phyloP scores from a whole-genome alignment of 768 basidiomycete genomes.

The Leccinum fibrillosum region DNA sequence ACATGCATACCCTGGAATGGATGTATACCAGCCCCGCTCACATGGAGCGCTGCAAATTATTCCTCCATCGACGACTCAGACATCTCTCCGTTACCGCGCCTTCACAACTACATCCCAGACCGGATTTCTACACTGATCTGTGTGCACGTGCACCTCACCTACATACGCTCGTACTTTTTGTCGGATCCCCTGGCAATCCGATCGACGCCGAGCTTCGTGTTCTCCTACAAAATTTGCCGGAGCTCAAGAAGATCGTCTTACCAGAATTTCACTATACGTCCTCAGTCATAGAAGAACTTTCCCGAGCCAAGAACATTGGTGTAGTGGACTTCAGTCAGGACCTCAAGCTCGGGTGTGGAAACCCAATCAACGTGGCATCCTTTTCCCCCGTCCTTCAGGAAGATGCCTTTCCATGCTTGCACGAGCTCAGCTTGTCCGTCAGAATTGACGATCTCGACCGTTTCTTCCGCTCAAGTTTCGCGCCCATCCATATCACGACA shows the following conservation, averaged over 20 bases:
- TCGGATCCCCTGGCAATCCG: slow-evolving; percentile 35
- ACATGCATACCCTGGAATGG: slow-evolving; percentile 53
- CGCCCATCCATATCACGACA: slow-evolving; percentile 47
- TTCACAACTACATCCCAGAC: slow-evolving; percentile 10
- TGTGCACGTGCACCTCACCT: slow-evolving; percentile 51
- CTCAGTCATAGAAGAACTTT: slow-evolving; percentile 43
- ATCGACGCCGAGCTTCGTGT: slow-evolving; percentile 41
- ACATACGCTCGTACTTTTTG: slow-evolving; percentile 44
- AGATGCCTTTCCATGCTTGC: slow-evolving; percentile 52
- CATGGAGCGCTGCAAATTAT: slow-evolving; percentile 44
- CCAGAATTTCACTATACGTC: slow-evolving; percentile 53
- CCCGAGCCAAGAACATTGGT: slow-evolving; percentile 40
- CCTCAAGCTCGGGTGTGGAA: slow-evolving; percentile 46
- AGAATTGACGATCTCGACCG: slow-evolving; percentile 41
- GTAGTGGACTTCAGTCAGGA: slow-evolving; percentile 53
- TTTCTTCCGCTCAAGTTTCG: slow-evolving; percentile 43
- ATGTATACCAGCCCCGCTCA: slow-evolving; percentile 19
- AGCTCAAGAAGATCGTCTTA: slow-evolving; percentile 46
- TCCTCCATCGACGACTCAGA: slow-evolving; percentile 56
- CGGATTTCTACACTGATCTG: slow-evolving; percentile 36
- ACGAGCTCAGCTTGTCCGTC: slow-evolving; percentile 49
- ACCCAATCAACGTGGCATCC: slow-evolving; percentile 38
- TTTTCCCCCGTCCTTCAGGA: slow-evolving; percentile 44
- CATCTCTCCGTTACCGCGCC: slow-evolving; percentile 33
- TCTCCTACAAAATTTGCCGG: slow-evolving; percentile 39